Percentiles rank a stretch among this genome's conserved stretches.
Conservation (phyloP, 2,329 filamentous ascomycete species). For the Trichocomaceae sp. region DNA sequence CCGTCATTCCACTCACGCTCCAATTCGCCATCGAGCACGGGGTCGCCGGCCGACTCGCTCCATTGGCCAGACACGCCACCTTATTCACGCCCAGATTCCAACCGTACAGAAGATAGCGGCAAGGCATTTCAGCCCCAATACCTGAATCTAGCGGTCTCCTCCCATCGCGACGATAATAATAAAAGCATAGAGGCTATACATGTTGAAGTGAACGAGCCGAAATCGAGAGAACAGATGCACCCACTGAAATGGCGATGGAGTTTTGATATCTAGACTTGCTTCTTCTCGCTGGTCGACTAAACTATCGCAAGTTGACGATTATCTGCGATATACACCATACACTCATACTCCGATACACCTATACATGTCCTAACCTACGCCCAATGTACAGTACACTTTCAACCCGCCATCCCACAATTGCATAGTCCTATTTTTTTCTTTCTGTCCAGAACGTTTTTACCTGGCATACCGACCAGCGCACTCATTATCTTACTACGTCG, state of each 20-base stretch:
- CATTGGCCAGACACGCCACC: slow-evolving; percentile 32
- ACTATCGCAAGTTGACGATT: not conserved
- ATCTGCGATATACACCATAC: not conserved
- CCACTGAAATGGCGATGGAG: slow-evolving; percentile 38
- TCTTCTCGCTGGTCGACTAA: not conserved
- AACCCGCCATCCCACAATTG: not conserved
- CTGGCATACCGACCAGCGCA: not conserved
- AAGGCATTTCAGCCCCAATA: slow-evolving; percentile 26
- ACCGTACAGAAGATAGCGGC: slow-evolving; percentile 26
- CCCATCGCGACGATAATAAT: slow-evolving; percentile 22
- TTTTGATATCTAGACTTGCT: slow-evolving; percentile 34
- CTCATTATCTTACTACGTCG: not conserved
- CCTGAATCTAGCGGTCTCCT: slow-evolving; percentile 28
- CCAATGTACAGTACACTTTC: slow-evolving; percentile 13
- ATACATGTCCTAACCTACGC: not conserved
- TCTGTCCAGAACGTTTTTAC: not conserved
- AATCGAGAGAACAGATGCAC: slow-evolving; percentile 25
- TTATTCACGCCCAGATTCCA: slow-evolving; percentile 31
- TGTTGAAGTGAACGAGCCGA: slow-evolving; percentile 31
- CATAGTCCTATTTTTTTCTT: not conserved
- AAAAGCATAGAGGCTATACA: slow-evolving; percentile 32
- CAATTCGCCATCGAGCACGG: slow-evolving; percentile 27
- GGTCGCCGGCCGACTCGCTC: slow-evolving; percentile 20
- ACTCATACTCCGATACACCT: not conserved
- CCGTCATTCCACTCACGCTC: slow-evolving; percentile 17